Conservation (phyloP, 2,329 filamentous ascomycete genomes). For the Phaeosphaeriaceae sp. region DNA sequence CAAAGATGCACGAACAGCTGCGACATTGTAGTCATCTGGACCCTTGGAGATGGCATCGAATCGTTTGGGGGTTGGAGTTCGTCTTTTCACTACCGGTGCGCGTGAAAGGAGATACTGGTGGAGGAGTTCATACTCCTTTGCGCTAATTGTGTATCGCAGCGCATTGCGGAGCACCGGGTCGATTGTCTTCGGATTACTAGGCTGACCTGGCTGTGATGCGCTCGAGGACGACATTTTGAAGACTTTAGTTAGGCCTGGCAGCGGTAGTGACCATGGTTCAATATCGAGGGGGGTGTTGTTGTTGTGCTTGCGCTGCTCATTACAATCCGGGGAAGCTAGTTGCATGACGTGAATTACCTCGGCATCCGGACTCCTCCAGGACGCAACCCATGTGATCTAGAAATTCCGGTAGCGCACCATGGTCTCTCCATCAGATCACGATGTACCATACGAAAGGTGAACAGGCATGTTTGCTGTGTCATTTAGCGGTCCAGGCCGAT, state of each 20-base stretch:
- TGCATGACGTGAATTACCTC: no score
- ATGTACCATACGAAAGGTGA: no score
- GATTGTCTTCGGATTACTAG: slow-evolving; percentile 40
- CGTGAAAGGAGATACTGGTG: slow-evolving; percentile 83
- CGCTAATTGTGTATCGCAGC: slow-evolving; percentile 81
- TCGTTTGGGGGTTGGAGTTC: slow-evolving; percentile 56
- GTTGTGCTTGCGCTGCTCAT: slow-evolving; percentile 14
- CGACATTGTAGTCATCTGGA: slow-evolving; percentile 56
- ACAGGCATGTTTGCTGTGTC: no score
- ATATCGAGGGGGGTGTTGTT: background rate
- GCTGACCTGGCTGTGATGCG: slow-evolving; percentile 34
- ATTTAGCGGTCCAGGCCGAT: no score
- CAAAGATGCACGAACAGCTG: slow-evolving; percentile 54
- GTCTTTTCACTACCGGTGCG: slow-evolving; percentile 65
- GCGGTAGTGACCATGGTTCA: slow-evolving; percentile 23
- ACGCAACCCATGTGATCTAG: no score
- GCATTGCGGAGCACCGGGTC: slow-evolving; percentile 84
- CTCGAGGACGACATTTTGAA: slow-evolving; percentile 44
- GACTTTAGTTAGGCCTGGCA: slow-evolving; percentile 10
- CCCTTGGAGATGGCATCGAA: slow-evolving; percentile 60
- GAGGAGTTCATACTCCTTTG: slow-evolving; percentile 83
- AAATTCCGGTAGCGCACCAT: no score
- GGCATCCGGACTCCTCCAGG: no score
- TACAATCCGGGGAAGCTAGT: slow-evolving; percentile 16
- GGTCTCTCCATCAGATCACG: no score